A percentile compares a stretch with the other conserved stretches of the same genome.
These are phyloP conservation scores for Cucumis hystrix DNA, from an alignment of 306 rosid species.

Conservation along the genomic window DNA sequence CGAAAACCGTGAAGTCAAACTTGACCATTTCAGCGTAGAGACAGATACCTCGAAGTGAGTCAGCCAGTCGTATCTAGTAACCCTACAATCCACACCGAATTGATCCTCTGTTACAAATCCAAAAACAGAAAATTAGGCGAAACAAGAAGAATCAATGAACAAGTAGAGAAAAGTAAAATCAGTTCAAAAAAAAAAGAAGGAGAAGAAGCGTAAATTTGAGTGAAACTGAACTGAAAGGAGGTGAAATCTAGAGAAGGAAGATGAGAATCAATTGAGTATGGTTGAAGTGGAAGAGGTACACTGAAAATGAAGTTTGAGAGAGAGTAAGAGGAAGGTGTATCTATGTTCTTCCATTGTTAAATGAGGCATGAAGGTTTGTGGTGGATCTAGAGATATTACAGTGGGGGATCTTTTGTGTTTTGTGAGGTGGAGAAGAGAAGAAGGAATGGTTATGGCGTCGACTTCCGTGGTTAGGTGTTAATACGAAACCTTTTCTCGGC, in stretches of 20 bases:
- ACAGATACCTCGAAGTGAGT: neutral
- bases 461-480: constrained; percentile 22
- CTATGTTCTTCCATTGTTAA: no score
- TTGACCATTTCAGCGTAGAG: neutral
- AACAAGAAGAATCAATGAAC: neutral
- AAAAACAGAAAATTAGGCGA: neutral
- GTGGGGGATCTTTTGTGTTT: neutral
- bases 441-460: constrained; percentile 46
- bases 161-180: neutral
- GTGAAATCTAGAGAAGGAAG: neutral
- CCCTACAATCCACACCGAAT: neutral
- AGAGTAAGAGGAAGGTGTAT: neutral
- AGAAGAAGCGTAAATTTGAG: neutral
- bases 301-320: neutral
- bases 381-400: neutral
- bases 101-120: neutral
- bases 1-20: neutral
- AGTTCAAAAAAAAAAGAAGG: neutral
- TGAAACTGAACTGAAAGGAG: neutral
- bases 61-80: neutral
- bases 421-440: neutral
- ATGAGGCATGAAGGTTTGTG: no score
- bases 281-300: neutral
- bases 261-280: neutral
- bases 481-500: constrained; percentile 2